These are phyloP conservation scores for Silene noctiflora DNA, from an alignment of 179 eudicot species.

Conservation along the genomic window DNA sequence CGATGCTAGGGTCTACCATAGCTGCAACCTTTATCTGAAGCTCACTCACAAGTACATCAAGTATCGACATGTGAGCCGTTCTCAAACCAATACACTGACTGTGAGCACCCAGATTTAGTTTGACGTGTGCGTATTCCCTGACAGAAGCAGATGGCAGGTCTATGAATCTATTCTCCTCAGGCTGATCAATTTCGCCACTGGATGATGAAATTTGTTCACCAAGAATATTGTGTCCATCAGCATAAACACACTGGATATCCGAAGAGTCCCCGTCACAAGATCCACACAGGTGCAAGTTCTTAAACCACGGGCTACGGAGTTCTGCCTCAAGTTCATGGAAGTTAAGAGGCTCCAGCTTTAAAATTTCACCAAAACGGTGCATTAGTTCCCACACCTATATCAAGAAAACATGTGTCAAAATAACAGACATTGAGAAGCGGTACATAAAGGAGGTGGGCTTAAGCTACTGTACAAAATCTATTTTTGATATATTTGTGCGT, in stretches of 20 bases:
- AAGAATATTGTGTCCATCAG: slow-evolving; percentile 28
- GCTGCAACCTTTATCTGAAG: slow-evolving; percentile 65
- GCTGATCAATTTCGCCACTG: slow-evolving; percentile 31
- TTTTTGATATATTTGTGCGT: slow-evolving; percentile 7
- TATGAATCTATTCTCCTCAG: slow-evolving; percentile 28
- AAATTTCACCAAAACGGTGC: slow-evolving; percentile 55
- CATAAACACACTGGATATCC: slow-evolving; percentile 28
- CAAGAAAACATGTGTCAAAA: slow-evolving; percentile 8
- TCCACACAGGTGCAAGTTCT: slow-evolving; percentile 30
- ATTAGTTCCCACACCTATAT: slow-evolving; percentile 63
- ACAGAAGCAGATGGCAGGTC: slow-evolving; percentile 29
- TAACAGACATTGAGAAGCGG: background rate
- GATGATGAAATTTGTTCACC: slow-evolving; percentile 31
- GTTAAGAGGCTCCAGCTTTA: slow-evolving; percentile 57
- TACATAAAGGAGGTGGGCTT: background rate
- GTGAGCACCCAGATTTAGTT: slow-evolving; percentile 24
- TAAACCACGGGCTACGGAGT: slow-evolving; percentile 75
- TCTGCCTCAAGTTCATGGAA: slow-evolving; percentile 69
- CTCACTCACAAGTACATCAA: slow-evolving; percentile 76
- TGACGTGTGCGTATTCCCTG: slow-evolving; percentile 32
- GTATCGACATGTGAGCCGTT: slow-evolving; percentile 60
- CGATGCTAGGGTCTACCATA: slow-evolving; percentile 68
- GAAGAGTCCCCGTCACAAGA: slow-evolving; percentile 30
- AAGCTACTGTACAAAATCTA: background rate
- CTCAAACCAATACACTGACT: slow-evolving; percentile 49